Conservation (phyloP, 805 yeast genomes). For the Babjeviella inositovora region DNA sequence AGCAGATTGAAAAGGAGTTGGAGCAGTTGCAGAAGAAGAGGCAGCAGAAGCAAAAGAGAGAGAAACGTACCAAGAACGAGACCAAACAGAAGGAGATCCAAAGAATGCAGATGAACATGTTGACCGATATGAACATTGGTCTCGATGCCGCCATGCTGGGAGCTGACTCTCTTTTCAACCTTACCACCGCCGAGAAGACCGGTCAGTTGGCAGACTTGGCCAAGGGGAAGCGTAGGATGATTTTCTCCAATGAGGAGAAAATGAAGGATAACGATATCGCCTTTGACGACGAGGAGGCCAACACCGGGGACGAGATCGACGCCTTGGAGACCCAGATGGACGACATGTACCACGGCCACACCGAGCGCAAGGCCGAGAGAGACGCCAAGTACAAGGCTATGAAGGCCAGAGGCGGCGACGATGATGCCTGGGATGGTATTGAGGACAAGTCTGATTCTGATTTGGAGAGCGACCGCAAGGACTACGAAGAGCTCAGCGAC, state of each 20-base stretch:
- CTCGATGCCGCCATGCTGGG: slow-evolving; percentile 79
- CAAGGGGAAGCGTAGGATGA: slow-evolving; percentile 57
- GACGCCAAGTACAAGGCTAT: slow-evolving; percentile 59
- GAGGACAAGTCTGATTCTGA: slow-evolving; percentile 16
- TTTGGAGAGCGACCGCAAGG: slow-evolving; percentile 14
- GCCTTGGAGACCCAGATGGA: slow-evolving; percentile 72
- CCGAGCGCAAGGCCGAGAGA: slow-evolving; percentile 48
- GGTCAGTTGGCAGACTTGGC: slow-evolving; percentile 64
- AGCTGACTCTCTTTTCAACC: slow-evolving; percentile 63
- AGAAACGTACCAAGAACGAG: slow-evolving; percentile 71
- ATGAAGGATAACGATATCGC: slow-evolving; percentile 40
- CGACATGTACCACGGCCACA: slow-evolving; percentile 62
- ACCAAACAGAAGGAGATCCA: slow-evolving; percentile 71
- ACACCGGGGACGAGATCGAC: slow-evolving; percentile 38
- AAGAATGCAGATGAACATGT: slow-evolving; percentile 93
- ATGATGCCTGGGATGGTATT: slow-evolving; percentile 71
- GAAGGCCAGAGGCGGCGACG: slow-evolving; percentile 57
- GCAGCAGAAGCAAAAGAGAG: slow-evolving; percentile 56
- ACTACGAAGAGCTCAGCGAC: slow-evolving; percentile 24
- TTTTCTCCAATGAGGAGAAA: slow-evolving; percentile 40
- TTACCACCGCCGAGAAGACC: slow-evolving; percentile 75
- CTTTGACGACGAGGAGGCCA: slow-evolving; percentile 26
- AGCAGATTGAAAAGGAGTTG: slow-evolving; percentile 75
- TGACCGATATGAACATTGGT: slow-evolving; percentile 86
- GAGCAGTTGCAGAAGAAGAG: slow-evolving; percentile 59